These are phyloP conservation scores for Neotropicomus parvogracilis DNA, from an alignment of 1,284 basidiomycete genomes.

Conservation along the genomic window DNA sequence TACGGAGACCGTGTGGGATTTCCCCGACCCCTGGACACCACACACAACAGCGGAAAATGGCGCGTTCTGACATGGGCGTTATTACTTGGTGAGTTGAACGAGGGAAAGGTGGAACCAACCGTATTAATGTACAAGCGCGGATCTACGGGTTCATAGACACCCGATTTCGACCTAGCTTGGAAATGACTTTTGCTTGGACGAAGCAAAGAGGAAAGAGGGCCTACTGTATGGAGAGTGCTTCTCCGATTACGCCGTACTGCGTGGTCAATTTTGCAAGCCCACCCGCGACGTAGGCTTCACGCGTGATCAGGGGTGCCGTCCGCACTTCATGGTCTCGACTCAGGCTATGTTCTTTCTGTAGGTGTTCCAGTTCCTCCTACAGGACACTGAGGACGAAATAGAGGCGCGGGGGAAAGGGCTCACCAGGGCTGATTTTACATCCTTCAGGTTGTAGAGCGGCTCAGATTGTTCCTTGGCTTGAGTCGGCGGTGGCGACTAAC, in stretches of 20 bases:
- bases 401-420: not conserved
- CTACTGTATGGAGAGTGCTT: conserved; percentile 42
- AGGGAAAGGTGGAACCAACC: conserved; percentile 28
- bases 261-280: conserved; percentile 30
- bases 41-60: conserved; percentile 54
- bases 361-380: conserved; percentile 14
- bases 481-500: not conserved
- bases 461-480: not conserved
- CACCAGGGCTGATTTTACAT: conserved; percentile 6
- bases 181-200: not conserved
- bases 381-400: not conserved
- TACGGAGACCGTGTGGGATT: conserved; percentile 62
- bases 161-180: conserved; percentile 25
- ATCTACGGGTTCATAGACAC: conserved; percentile 35
- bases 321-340: conserved; percentile 38
- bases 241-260: conserved; percentile 56
- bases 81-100: not conserved
- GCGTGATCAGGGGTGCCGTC: conserved; percentile 51
- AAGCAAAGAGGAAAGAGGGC: conserved; percentile 5
- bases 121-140: conserved; percentile 55
- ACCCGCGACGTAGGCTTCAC: conserved; percentile 41
- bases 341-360: not conserved
- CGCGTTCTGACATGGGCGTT: conserved; percentile 39
- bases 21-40: conserved; percentile 62
- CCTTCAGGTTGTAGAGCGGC: conserved; percentile 8